A percentile compares a stretch with the other conserved stretches of the same genome.
These are phyloP conservation scores for Nannochloropsis gaditana DNA, from an alignment of 108 stramenopile species.

Conservation along the genomic window DNA sequence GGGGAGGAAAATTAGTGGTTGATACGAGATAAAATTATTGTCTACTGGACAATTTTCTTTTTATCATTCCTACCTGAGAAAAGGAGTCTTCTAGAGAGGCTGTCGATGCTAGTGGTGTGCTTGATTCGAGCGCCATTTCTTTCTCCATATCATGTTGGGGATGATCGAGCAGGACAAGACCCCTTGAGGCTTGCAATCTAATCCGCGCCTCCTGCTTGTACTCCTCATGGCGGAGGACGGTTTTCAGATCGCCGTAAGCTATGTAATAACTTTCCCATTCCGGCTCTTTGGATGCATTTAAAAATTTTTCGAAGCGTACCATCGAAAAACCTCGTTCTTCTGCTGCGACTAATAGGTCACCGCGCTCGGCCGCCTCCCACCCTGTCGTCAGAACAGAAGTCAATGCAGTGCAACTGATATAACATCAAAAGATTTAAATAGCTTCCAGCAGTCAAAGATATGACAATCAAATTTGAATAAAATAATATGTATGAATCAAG, in stretches of 20 bases:
- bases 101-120: neutral
- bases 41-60: neutral
- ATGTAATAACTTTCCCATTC: neutral
- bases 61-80: neutral
- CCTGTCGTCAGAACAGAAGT: too few relatives aligned
- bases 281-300: neutral
- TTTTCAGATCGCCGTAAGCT: conserved; percentile 1
- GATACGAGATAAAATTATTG: neutral
- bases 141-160: neutral
- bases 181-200: neutral
- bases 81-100: neutral
- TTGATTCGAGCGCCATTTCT: neutral
- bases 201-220: neutral
- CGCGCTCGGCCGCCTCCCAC: too few relatives aligned
- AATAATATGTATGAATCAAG: too few relatives aligned
- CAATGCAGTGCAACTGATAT: too few relatives aligned
- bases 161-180: neutral
- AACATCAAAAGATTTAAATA: too few relatives aligned
- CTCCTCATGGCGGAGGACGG: neutral
- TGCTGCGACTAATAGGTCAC: too few relatives aligned
- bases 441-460: too few relatives aligned
- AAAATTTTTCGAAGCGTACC: conserved; percentile 20
- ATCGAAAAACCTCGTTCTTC: neutral
- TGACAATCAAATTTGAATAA: too few relatives aligned
- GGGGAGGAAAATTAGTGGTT: neutral